These are phyloP conservation scores for Rubia tinctorum DNA, from an alignment of 305 asterid species.

Conservation along the genomic window DNA sequence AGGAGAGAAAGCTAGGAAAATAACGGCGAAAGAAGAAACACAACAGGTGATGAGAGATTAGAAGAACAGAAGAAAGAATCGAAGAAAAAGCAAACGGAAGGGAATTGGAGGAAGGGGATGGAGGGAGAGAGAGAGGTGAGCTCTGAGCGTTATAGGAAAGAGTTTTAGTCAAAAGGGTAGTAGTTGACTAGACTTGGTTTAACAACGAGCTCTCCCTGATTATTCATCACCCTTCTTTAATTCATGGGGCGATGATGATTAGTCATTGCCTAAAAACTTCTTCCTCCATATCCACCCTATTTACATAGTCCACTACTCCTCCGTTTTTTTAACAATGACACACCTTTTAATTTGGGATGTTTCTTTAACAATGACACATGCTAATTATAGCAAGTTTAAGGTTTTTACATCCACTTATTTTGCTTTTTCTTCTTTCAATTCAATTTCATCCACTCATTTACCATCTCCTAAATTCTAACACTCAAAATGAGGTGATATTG, in stretches of 20 bases:
- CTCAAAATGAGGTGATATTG: no score
- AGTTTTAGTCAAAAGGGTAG: slow-evolving; percentile 9
- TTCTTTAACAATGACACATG: no score
- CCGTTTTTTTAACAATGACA: no score
- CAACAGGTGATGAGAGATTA: background rate
- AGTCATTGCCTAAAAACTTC: background rate
- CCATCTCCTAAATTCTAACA: no score
- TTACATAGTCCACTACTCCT: no score
- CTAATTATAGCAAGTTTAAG: no score
- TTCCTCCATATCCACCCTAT: no score
- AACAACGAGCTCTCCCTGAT: background rate
- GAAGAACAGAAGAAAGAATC: background rate
- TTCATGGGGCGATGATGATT: background rate
- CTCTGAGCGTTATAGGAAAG: background rate
- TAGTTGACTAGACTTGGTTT: slow-evolving; percentile 22
- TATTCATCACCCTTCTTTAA: background rate
- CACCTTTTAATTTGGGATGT: no score
- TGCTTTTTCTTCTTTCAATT: no score
- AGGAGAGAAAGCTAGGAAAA: background rate
- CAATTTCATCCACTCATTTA: no score
- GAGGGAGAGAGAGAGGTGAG: background rate
- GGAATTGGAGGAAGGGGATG: no score
- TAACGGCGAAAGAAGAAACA: background rate
- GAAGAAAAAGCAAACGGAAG: background rate
- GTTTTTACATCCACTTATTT: no score